phyloP scores from a whole-genome alignment of 768 basidiomycete genomes.

The Roridomyces roridus region DNA sequence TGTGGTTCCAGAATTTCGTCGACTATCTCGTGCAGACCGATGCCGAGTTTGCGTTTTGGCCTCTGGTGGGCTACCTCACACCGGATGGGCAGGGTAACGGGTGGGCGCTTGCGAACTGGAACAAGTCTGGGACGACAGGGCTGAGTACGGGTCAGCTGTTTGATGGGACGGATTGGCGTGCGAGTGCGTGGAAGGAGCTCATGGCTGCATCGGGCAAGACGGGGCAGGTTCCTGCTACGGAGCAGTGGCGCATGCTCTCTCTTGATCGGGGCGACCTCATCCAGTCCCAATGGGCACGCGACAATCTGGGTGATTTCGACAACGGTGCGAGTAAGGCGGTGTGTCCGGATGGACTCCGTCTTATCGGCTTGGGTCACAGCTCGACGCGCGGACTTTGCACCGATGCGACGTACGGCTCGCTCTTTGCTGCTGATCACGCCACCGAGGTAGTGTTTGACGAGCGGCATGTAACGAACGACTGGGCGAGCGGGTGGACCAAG shows the following conservation, averaged over 20 bases:
- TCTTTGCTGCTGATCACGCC: slow-evolving; percentile 9
- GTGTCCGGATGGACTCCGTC: slow-evolving; percentile 23
- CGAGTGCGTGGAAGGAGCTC: slow-evolving; percentile 13
- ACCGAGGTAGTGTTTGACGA: slow-evolving; percentile 15
- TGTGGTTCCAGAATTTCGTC: slow-evolving; percentile 20
- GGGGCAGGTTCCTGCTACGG: slow-evolving; percentile 2
- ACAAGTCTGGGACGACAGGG: background rate
- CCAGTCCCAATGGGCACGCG: slow-evolving; percentile 11
- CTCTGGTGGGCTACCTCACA: slow-evolving; percentile 22
- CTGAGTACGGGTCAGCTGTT: slow-evolving; percentile 12
- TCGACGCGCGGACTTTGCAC: slow-evolving; percentile 22
- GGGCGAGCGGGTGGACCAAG: slow-evolving; percentile 23
- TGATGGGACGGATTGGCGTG: slow-evolving; percentile 24
- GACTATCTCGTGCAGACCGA: slow-evolving; percentile 19
- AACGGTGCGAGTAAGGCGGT: slow-evolving; percentile 20
- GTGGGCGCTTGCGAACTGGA: slow-evolving; percentile 26
- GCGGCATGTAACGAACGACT: slow-evolving; percentile 18
- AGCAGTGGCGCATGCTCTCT: slow-evolving; percentile 18
- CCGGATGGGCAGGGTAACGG: slow-evolving; percentile 18
- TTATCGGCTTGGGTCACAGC: slow-evolving; percentile 19
- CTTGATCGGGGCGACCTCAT: slow-evolving; percentile 21
- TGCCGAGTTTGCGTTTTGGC: slow-evolving; percentile 21
- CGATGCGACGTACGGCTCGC: slow-evolving; percentile 7
- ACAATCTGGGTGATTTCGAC: slow-evolving; percentile 21
- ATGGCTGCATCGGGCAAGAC: background rate